These are phyloP conservation scores for Carex parvula DNA, from an alignment of 176 grass and related monocot species.

Conservation along the genomic window DNA sequence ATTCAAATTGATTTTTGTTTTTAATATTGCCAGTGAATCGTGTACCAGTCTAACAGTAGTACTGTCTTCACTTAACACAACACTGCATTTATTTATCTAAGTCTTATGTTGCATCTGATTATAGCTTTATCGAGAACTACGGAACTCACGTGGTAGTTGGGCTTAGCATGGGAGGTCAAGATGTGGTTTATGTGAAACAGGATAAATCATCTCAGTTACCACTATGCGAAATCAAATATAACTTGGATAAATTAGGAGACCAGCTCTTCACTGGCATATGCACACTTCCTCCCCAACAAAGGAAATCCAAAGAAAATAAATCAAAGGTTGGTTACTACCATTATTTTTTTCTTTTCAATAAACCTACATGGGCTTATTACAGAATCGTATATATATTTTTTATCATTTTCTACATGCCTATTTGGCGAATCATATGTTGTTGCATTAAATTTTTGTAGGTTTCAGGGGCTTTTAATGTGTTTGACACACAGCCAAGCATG, in stretches of 20 bases:
- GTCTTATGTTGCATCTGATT: not conserved
- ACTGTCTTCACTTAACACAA: not conserved
- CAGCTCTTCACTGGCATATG: conserved; percentile 88
- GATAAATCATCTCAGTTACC: conserved; percentile 56
- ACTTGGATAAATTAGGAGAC: conserved; percentile 75
- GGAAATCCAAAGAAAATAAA: conserved; percentile 59
- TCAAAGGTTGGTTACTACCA: conserved; percentile 31
- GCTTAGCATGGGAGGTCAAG: conserved; percentile 79
- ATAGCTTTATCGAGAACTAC: conserved; percentile 79
- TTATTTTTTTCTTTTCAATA: not conserved
- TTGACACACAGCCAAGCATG: conserved; percentile 40
- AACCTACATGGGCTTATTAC: not conserved
- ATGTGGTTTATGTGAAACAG: conserved; percentile 88
- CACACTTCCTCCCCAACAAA: conserved; percentile 43
- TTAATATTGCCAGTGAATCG: not conserved
- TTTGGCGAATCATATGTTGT: not conserved
- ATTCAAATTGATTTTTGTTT: not conserved
- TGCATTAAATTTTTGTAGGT: conserved; percentile 34
- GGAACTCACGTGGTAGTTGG: conserved; percentile 79
- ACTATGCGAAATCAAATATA: conserved; percentile 60
- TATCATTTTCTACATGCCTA: not conserved
- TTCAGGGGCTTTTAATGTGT: conserved; percentile 77
- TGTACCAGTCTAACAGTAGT: not conserved
- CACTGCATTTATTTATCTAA: not conserved
- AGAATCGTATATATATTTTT: not conserved